phyloP scores from a whole-genome alignment of 768 basidiomycete species.

The Cystofilobasidium capitatum region DNA sequence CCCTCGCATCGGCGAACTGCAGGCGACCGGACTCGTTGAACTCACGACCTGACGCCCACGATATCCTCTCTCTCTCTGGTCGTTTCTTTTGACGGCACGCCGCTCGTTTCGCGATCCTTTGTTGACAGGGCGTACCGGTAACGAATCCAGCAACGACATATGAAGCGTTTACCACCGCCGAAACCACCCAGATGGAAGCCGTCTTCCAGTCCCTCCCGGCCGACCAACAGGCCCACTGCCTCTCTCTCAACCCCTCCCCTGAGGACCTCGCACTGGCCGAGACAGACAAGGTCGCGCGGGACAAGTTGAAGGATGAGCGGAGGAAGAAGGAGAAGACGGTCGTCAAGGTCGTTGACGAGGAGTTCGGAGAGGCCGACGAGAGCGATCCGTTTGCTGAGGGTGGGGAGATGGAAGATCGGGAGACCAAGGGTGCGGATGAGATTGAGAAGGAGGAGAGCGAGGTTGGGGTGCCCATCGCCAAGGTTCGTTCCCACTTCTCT shows the following conservation, averaged over 20 bases:
- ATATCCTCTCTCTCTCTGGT: neutral
- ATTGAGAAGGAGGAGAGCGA: conserved; percentile 16
- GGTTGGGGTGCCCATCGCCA: conserved; percentile 20
- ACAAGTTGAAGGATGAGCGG: conserved; percentile 17
- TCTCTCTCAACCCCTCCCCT: conserved; percentile 18
- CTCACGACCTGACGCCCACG: neutral
- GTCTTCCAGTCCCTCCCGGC: conserved; percentile 11
- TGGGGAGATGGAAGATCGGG: conserved; percentile 15
- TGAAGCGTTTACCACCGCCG: conserved; percentile 10
- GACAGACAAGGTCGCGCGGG: neutral
- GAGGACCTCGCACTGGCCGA: conserved; percentile 5
- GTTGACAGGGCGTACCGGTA: conserved; percentile 17
- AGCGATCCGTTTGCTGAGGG: neutral
- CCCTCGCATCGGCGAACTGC: neutral
- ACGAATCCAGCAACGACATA: conserved; percentile 13
- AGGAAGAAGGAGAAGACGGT: conserved; percentile 1
- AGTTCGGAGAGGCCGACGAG: neutral
- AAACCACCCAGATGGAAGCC: conserved; percentile 20
- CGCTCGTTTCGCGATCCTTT: neutral
- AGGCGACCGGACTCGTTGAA: neutral
- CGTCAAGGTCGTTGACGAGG: neutral
- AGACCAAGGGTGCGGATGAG: conserved; percentile 1
- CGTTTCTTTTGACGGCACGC: neutral
- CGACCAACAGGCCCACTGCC: neutral
- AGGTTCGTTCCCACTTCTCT: neutral